Evolutionary conservation across 306 rosid genomes (phyloP).

Genomic region (Quillaja saponaria): DNA sequence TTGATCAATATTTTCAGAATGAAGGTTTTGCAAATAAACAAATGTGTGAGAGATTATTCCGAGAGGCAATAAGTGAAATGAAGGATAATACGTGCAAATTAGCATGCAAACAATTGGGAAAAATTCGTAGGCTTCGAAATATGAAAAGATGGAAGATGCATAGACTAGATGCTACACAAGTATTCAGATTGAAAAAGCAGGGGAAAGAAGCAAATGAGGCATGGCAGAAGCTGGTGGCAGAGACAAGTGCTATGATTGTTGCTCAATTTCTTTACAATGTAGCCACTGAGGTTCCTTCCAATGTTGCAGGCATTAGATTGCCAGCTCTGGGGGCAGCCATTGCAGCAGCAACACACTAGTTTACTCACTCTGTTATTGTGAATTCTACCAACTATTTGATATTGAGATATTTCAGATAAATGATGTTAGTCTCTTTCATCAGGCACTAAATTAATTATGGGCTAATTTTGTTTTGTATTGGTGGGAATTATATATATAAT

Average conservation of each 20-base stretch:
- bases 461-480: neutral
- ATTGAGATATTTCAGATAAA: no score
- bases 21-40: conserved; percentile 37
- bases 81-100: conserved; percentile 61
- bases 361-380: neutral
- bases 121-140: conserved; percentile 53
- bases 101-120: conserved; percentile 58
- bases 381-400: no score
- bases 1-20: conserved; percentile 53
- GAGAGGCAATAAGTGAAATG: conserved; percentile 45
- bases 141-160: conserved; percentile 71
- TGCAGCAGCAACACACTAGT: conserved; percentile 42
- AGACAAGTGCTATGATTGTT: conserved; percentile 52
- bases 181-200: conserved; percentile 31
- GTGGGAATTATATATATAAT: no score
- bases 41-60: conserved; percentile 22
- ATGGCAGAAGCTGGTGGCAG: conserved; percentile 64
- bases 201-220: conserved; percentile 59
- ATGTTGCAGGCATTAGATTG: conserved; percentile 20
- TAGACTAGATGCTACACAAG: conserved; percentile 69
- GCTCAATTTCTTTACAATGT: conserved; percentile 42
- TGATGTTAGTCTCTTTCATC: no score
- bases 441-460: no score
- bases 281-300: neutral
- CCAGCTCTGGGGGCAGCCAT: conserved; percentile 29